Base-by-base conservation (phyloP, 768 basidiomycete species). In the Termitomyces sp. region DNA sequence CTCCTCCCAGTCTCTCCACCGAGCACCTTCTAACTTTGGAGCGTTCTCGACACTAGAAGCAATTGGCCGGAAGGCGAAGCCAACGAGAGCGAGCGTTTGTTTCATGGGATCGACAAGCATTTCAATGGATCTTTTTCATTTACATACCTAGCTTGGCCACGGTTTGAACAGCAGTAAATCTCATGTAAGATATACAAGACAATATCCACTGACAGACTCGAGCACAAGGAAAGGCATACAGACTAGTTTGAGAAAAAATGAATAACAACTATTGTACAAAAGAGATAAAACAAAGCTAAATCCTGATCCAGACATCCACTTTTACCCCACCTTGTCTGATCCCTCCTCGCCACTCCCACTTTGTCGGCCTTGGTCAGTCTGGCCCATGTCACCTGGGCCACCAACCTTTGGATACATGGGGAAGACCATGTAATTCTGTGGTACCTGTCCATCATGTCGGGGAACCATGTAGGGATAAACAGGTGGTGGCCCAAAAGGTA, bases 381-480 rank as follows among this genome's bases (percentile, higher is more conserved):
- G 57, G 34, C 55, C 48, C 35, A 62, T 43, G 14, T 61, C 58
- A 24, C 55, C 55, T 7, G 55, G 56, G 11, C 62, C 56, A 14
- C 64, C 55, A 11, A 51, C 53, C 47, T 62, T 63, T 14, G 60
- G 47, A 65, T 58, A 66, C 65, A 62, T 63, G 53, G 58, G 59
- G 57, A 62, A 65, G 40, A 59, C 53, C 65, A 65, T 65, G 51
- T 65, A 63, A 41, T 65, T 63, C 38, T 58, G 54, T 26, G 65
- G 56, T 22, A 63, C 54, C 45, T 62, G 64, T 30, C 66, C 67
- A 60, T 72, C 68, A 49, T 65, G 65, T 56, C 68, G 65, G 54
- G 68, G 62, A 40, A 70, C 53, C 57, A 63, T 61, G 51, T 60
- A 64, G 43, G 61, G 63, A 59, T 62, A 62, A 38, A 61, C 58